Base-by-base conservation (phyloP, 176 grass and related monocot species). In the Tillandsia leiboldiana region DNA sequence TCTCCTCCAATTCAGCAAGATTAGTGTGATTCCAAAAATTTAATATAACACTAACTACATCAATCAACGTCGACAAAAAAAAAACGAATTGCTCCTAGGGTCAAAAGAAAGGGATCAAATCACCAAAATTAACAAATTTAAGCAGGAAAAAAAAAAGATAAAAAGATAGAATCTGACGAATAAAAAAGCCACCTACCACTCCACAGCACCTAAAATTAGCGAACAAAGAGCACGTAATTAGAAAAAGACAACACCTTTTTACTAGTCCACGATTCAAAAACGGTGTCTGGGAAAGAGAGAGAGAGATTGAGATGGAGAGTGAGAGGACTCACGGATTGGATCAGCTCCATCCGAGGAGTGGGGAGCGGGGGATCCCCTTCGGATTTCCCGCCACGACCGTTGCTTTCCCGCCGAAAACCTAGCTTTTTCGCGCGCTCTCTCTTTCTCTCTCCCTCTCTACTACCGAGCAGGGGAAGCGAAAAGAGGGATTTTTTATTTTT, bases 301-400 rank as follows among this genome's bases (percentile, higher is more conserved):
- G 33, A 23, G 15, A 15, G 56, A 24, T 24, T 24, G 24, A 15
- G 13, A 61, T 10, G 18, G 1, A 23, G 28, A 48, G 18, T 50
- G 59, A 56, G 13, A 53, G 48, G 77, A 8, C 77, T 79, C 71
- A 79, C 77, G 59, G 61, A 50, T 52, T 58, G 57, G 57, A 72
- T 56, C 10, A 57, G 53, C 67, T 79, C 77, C 77, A 79, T 79
- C 20, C 24, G 67, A 7, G 20, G 57, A 53, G 33, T 12, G 42
- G 15, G 12, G 42, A 65, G 59, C 59, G 53, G 48, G 17, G 54
- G 24, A 65, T 42, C 49, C 14, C 26, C 65, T 69, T 54, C 63
- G 70, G 52, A 61, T 18, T 18, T 61, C 56, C 17, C 56, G 56
- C 56, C 56, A 61, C 56, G 56, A 61, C 56, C 12, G 56, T 61